Conservation (phyloP, 306 rosid species). For the Fragaria vesca region DNA sequence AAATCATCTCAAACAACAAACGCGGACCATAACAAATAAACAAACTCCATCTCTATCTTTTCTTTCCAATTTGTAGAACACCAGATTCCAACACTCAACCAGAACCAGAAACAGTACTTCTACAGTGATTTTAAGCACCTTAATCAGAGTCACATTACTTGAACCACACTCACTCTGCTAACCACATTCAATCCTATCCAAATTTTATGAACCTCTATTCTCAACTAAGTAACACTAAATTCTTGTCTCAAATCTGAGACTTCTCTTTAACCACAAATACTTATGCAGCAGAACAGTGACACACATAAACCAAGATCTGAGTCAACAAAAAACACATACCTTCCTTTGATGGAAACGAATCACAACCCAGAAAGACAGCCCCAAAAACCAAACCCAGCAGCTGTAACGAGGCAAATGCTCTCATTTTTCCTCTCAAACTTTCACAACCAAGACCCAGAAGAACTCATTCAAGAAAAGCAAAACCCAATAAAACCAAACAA, state of each 20-base stretch:
- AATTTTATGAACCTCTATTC: neutral
- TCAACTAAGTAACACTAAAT: neutral
- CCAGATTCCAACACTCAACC: neutral
- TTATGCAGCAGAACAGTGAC: constrained; percentile 21
- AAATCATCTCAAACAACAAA: constrained; percentile 13
- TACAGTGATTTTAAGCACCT: constrained; percentile 18
- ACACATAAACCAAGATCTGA: constrained; percentile 56
- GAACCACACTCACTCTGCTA: constrained; percentile 7
- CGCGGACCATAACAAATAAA: constrained; percentile 5
- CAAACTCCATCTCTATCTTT: neutral
- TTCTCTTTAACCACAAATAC: constrained; percentile 26
- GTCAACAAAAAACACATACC: constrained; percentile 40
- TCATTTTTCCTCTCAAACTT: constrained; percentile 47
- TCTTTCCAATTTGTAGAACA: neutral
- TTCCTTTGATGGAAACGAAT: constrained; percentile 55
- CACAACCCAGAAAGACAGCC: constrained; percentile 46
- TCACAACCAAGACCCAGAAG: constrained; percentile 32
- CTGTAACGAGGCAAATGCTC: constrained; percentile 42
- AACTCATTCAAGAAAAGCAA: constrained; percentile 36
- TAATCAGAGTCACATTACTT: constrained; percentile 13
- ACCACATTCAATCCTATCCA: constrained; percentile 14
- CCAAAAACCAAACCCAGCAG: constrained; percentile 45
- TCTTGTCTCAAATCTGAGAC: constrained; percentile 10
- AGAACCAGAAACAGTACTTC: constrained; percentile 10
- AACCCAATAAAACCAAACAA: neutral